phyloP scores from a whole-genome alignment of 495 filamentous ascomycete species.

The Amniculicola lignicola region DNA sequence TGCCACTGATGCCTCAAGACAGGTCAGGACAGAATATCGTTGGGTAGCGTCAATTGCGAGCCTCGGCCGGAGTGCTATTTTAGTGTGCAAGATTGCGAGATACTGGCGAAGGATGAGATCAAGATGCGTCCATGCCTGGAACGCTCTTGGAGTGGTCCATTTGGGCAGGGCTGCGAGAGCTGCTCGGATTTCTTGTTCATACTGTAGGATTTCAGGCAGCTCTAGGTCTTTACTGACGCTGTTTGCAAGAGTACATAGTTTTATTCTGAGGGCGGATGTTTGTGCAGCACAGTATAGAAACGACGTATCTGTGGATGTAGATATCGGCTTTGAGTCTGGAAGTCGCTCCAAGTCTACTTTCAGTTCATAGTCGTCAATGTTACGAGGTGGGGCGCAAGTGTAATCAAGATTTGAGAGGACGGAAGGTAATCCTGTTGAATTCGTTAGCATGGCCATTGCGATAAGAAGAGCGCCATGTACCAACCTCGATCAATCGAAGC shows the following conservation, averaged over 20 bases:
- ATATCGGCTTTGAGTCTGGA: slow-evolving; percentile 4
- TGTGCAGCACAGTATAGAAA: slow-evolving; percentile 6
- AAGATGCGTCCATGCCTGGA: slow-evolving; percentile 23
- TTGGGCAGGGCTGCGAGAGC: slow-evolving; percentile 6
- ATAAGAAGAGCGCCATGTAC: not conserved
- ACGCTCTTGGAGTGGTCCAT: slow-evolving; percentile 12
- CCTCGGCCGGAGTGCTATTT: not conserved
- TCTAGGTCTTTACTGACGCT: not conserved
- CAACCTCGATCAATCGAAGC: slow-evolving; percentile 21
- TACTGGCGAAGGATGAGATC: slow-evolving; percentile 22
- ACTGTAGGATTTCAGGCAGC: slow-evolving; percentile 1
- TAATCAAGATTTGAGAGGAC: slow-evolving; percentile 8
- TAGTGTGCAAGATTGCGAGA: slow-evolving; percentile 18
- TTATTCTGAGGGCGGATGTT: slow-evolving; percentile 6
- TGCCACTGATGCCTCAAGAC: slow-evolving; percentile 1
- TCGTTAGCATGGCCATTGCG: not conserved
- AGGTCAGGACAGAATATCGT: slow-evolving; percentile 11
- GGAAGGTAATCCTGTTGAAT: slow-evolving; percentile 6
- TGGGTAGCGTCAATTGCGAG: not conserved
- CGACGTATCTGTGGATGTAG: slow-evolving; percentile 16
- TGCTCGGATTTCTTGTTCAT: slow-evolving; percentile 12
- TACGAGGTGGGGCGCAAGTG: slow-evolving; percentile 19
- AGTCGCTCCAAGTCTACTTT: not conserved
- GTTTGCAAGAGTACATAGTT: slow-evolving; percentile 7
- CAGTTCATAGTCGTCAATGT: slow-evolving; percentile 23